phyloP scores from a whole-genome alignment of 148 eudicot species.

The Polygonum maritimum region DNA sequence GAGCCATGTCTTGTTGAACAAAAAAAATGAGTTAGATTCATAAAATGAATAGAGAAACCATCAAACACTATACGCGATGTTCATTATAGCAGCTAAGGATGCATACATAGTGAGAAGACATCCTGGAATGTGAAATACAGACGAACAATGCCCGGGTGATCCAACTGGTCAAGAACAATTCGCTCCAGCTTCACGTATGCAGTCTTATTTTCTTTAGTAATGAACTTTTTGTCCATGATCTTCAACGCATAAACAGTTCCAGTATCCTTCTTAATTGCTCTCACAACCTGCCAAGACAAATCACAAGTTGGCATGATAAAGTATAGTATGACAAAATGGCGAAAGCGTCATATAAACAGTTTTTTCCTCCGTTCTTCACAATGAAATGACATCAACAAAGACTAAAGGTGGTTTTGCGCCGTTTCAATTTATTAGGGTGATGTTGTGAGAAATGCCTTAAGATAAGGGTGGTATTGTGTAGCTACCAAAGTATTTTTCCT shows the following conservation, averaged over 20 bases:
- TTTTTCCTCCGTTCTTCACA: neutral
- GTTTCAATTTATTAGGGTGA: neutral
- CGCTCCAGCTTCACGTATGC: constrained; percentile 94
- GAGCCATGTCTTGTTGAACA: constrained; percentile 80
- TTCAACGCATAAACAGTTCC: constrained; percentile 80
- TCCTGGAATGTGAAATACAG: constrained; percentile 93
- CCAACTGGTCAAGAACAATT: constrained; percentile 89
- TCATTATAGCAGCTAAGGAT: neutral
- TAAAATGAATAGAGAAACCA: neutral
- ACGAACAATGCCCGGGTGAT: constrained; percentile 88
- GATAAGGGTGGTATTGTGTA: neutral
- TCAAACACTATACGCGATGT: neutral
- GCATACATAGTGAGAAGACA: constrained; percentile 78
- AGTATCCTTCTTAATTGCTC: constrained; percentile 86
- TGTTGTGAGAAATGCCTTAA: neutral
- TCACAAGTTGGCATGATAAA: neutral
- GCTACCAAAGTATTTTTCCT: neutral
- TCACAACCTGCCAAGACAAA: constrained; percentile 52
- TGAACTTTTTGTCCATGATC: constrained; percentile 97
- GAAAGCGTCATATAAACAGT: neutral
- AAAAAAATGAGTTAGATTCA: neutral
- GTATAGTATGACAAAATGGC: neutral
- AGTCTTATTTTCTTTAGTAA: constrained; percentile 97
- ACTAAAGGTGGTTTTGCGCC: neutral
- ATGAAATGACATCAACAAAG: neutral